phyloP scores from a whole-genome alignment of 73 alveolate species.

The Paramecium octaurelia region DNA sequence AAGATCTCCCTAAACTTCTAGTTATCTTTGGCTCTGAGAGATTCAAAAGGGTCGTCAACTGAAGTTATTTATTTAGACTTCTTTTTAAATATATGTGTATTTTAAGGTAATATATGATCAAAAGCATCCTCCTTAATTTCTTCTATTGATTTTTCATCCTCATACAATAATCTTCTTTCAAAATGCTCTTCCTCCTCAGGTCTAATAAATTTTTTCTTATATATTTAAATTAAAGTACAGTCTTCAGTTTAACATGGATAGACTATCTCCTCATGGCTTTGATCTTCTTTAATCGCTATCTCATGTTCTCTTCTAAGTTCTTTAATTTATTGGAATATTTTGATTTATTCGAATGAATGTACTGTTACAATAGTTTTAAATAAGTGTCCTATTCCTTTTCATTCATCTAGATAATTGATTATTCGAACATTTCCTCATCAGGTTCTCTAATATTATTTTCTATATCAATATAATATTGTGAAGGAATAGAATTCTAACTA shows the following conservation, averaged over 20 bases:
- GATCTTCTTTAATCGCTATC: not conserved
- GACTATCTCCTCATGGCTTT: not conserved
- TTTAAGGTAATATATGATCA: not conserved
- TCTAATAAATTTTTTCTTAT: not conserved
- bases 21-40: not conserved
- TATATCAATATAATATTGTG: not conserved
- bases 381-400: conserved; percentile 38
- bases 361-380: not conserved
- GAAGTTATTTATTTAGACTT: not conserved
- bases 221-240: not conserved
- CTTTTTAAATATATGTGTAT: conserved; percentile 21
- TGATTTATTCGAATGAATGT: conserved; percentile 4
- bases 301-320: conserved; percentile 19
- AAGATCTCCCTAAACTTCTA: not conserved
- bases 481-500: not conserved
- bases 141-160: conserved; percentile 1
- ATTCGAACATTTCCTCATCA: not conserved
- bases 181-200: not conserved
- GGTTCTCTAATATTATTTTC: not conserved
- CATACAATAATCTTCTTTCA: not conserved
- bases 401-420: conserved; percentile 23
- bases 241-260: not conserved
- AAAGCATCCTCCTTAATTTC: conserved; percentile 28
- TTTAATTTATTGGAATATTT: conserved; percentile 1
- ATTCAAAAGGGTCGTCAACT: conserved; percentile 30